Conservation (phyloP, 495 filamentous ascomycete genomes). For the Echria macrotheca region DNA sequence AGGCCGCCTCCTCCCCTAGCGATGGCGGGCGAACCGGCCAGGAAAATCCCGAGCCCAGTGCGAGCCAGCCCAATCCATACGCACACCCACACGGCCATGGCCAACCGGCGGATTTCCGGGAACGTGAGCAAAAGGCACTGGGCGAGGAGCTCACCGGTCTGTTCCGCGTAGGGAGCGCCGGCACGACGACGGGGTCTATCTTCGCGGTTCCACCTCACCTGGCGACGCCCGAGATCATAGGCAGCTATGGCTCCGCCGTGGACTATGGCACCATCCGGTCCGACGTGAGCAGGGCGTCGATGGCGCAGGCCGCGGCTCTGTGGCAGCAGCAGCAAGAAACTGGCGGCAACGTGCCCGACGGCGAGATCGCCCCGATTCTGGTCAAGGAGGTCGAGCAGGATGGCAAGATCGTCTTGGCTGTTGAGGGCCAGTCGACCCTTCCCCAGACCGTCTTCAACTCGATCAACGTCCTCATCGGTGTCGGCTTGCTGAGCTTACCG, state of each 20-base stretch:
- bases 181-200: conserved; percentile 41
- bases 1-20: conserved; percentile 20
- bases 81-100: conserved; percentile 4
- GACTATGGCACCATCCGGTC: conserved; percentile 74
- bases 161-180: conserved; percentile 30
- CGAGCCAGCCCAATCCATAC: conserved; percentile 21
- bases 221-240: conserved; percentile 55
- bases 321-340: conserved; percentile 65
- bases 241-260: conserved; percentile 58
- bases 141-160: conserved; percentile 30
- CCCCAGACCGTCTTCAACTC: conserved; percentile 97
- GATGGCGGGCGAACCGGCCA: conserved; percentile 17
- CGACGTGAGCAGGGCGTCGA: conserved; percentile 60
- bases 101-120: conserved; percentile 30
- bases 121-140: conserved; percentile 38
- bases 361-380: conserved; percentile 71
- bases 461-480: conserved; percentile 89
- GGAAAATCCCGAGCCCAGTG: conserved; percentile 18
- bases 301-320: conserved; percentile 64
- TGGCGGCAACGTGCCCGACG: conserved; percentile 42
- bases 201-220: conserved; percentile 60
- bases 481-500: conserved; percentile 84
- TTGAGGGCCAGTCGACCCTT: conserved; percentile 87
- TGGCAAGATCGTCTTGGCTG: conserved; percentile 72
- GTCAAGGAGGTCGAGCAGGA: conserved; percentile 87